Evolutionary conservation across 176 grass and related monocot genomes (phyloP), one percentile per base, ranked within the genome.

Genomic region (Bonia amplexicaulis): DNA sequence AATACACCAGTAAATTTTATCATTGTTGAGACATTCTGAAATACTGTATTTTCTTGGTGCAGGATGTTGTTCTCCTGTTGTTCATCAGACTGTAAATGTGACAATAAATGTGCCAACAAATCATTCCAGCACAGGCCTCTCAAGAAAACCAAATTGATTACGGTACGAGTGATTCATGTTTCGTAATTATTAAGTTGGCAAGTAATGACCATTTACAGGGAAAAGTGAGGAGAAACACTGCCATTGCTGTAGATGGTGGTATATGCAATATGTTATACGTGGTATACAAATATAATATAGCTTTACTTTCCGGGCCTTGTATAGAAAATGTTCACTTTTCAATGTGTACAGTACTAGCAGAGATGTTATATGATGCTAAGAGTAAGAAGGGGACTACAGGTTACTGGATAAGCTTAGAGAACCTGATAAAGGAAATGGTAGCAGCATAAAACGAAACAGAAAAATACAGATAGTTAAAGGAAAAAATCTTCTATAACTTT

Each of bases 61-160:
- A 98, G 96, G 88, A 95, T 95, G 93, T 71, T 98, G 29, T 98
- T 98, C 83, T 98, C 96, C 77, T 92, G 91, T 84, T 98, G 96
- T 82, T 92, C 96, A 45, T 84, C 84, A 81, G 89, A 86, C 68
- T 98, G 96, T 85, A 92, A 95, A 88, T 98, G 96, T 87, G 86
- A 80, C 23, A 19, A 55, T 22, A 79, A 87, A 6, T 98, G 93
- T 89, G 77, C 80, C 64, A 98, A 98, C 78, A 95, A 86, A 93
- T 75, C 96, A 42, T 98, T 98, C 90, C 96, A 98, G 69, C 86
- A 93, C 73, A 93, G 96, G 75, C 82, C 91, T 70, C 27, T 89
- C 27, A 92, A 87, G 84, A 89, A 98, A 88, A 88, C 92, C 42
- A 98, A 89, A 90, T 71, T 98, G 37, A 89, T 95, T 74, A 89